Evolutionary conservation across 2,329 filamentous ascomycete genomes (phyloP), one percentile per base, ranked within the genome.

Genomic region (Cladosporium sp.): DNA sequence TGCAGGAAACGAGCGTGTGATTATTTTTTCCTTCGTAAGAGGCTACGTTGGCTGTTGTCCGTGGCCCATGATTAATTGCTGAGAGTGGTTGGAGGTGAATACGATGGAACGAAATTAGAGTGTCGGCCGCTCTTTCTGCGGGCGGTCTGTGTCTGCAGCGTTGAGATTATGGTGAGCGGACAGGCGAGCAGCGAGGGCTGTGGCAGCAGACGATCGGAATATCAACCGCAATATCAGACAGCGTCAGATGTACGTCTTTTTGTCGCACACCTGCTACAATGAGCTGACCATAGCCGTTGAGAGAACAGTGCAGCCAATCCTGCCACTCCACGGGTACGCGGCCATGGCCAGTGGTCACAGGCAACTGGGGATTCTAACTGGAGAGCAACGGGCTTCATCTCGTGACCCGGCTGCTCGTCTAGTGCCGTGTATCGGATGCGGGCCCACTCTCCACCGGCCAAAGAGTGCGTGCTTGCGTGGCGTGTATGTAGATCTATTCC

Each of bases 351-450:
- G 28, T 26, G 58, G n/a, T 12, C 58, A 61, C 28, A 26, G 44
- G 28, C 16, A 18, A 21, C 59, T 62, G 59, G 59, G 59, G 59
- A 62, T 62, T n/a, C 23, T 31, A 46, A 62, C 28, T 35, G 59
- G 44, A 37, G 59, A 46, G 28, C 23, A 46, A 63, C 50, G 50
- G 50, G 61, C 35, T 26, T 63, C 61, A 63, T 63, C 61, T 63
- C 61, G 61, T 56, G 61, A 63, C 61, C 61, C 44, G 29, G 58
- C 58, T 50, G 40, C 58, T 62, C 28, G 59, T 62, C n/a, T 62
- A 62, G 59, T 62, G 29, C 44, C 44, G 46, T 35, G 59, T 52
- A 5, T 31, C n/a, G 58, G n/a, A 29, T 29, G 28, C 58, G 37
- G 37, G 52, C 28, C 52, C 52, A 55, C 18, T 50, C 59, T 21